Evolutionary conservation across 2,329 filamentous ascomycete genomes (phyloP).

Genomic region (Salinomyces thailandicus): DNA sequence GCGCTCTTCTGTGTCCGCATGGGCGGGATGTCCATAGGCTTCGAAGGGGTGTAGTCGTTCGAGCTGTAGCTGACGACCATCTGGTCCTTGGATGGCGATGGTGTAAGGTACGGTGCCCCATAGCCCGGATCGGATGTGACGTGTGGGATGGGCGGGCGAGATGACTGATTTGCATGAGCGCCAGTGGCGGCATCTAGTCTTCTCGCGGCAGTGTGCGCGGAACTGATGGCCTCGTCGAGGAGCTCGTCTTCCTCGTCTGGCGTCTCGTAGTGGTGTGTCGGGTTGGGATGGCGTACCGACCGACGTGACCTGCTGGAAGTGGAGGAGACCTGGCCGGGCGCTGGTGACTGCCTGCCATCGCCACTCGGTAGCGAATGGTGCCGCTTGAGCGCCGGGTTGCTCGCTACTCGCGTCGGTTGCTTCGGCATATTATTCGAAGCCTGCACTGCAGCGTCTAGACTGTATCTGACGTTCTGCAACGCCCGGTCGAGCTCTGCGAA

Average conservation of each 20-base stretch:
- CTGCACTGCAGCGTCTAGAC: slow-evolving; percentile 36
- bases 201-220: slow-evolving; percentile 64
- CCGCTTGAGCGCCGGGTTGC: slow-evolving; percentile 38
- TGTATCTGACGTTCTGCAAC: slow-evolving; percentile 50
- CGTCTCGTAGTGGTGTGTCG: slow-evolving; percentile 78
- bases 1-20: slow-evolving; percentile 42
- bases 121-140: slow-evolving; percentile 54
- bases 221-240: slow-evolving; percentile 75
- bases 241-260: slow-evolving; percentile 95
- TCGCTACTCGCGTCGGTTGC: slow-evolving; percentile 27
- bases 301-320: slow-evolving; percentile 72
- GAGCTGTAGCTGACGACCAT: slow-evolving; percentile 65
- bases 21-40: slow-evolving; percentile 59
- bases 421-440: slow-evolving; percentile 26
- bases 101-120: slow-evolving; percentile 50
- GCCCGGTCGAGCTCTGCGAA: slow-evolving; percentile 52
- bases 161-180: slow-evolving; percentile 14
- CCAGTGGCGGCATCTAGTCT: slow-evolving; percentile 47
- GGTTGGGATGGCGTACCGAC: slow-evolving; percentile 61
- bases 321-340: slow-evolving; percentile 42
- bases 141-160: slow-evolving; percentile 45
- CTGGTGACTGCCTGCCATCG: slow-evolving; percentile 46
- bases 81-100: slow-evolving; percentile 69
- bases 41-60: slow-evolving; percentile 52
- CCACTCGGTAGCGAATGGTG: slow-evolving; percentile 38